Percentiles rank a stretch among this genome's conserved stretches.
phyloP scores from a whole-genome alignment of 2,329 filamentous ascomycete genomes.

The Alternaria sp. region DNA sequence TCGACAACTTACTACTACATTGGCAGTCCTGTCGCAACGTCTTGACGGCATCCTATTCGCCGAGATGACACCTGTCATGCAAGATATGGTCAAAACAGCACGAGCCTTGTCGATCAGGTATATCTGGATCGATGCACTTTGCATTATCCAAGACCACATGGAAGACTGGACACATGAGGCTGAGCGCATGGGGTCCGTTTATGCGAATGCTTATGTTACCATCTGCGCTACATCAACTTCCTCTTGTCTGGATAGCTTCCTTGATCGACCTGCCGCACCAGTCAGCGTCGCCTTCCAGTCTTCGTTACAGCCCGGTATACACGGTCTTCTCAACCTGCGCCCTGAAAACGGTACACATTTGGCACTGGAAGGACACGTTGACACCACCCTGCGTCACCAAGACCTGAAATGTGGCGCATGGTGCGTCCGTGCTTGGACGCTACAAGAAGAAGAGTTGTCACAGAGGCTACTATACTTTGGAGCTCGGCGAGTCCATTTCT shows the following conservation, averaged over 20 bases:
- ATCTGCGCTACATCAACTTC: background rate
- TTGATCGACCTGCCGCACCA: background rate
- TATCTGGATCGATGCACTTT: background rate
- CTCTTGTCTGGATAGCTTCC: background rate
- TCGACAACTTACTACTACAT: background rate
- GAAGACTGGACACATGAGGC: background rate
- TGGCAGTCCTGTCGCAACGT: background rate
- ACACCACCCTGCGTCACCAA: background rate
- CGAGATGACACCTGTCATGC: background rate
- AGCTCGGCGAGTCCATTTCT: background rate
- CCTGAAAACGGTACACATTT: rapidly evolving
- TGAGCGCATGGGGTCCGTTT: background rate
- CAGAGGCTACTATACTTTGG: background rate
- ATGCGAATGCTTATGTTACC: background rate
- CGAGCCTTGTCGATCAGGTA: background rate
- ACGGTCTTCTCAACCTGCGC: background rate
- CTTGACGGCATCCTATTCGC: background rate
- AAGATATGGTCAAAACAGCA: background rate
- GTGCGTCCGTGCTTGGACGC: background rate
- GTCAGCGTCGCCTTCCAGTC: background rate
- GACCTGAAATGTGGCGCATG: background rate
- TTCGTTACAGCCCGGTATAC: background rate
- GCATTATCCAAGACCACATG: background rate
- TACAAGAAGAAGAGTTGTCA: background rate
- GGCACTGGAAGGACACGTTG: no score